These are phyloP conservation scores for Takakia lepidozioides DNA, from an alignment of 225 moss, liverwort and hornwort species.

Conservation along the genomic window DNA sequence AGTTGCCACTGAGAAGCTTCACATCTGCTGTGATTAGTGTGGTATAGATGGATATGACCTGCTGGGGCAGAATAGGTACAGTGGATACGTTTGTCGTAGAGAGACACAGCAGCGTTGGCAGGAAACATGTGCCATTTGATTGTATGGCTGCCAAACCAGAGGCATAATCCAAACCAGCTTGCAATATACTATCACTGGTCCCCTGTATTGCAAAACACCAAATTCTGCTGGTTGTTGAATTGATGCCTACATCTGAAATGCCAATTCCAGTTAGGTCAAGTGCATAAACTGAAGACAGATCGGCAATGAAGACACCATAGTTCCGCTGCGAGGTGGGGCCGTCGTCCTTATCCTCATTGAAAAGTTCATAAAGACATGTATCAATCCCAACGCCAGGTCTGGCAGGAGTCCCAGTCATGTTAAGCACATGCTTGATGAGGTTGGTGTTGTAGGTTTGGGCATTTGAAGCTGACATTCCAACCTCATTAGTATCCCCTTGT, in stretches of 20 bases:
- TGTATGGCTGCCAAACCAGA: too few relatives aligned
- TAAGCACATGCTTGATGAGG: constrained; percentile 45
- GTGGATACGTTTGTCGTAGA: too few relatives aligned
- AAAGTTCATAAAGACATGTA: constrained; percentile 54
- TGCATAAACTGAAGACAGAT: constrained; percentile 31
- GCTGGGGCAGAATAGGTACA: too few relatives aligned
- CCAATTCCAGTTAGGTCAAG: constrained; percentile 17
- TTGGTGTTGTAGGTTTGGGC: constrained; percentile 64
- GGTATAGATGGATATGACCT: too few relatives aligned
- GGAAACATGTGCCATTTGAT: too few relatives aligned
- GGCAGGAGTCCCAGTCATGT: constrained; percentile 45
- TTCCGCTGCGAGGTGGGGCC: constrained; percentile 28
- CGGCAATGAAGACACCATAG: constrained; percentile 34
- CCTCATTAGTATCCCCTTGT: constrained; percentile 36
- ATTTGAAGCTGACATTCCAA: constrained; percentile 41
- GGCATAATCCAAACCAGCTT: too few relatives aligned
- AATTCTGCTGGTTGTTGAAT: too few relatives aligned
- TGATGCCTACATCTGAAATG: too few relatives aligned
- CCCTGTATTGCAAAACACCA: constrained; percentile 39
- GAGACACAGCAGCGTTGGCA: too few relatives aligned
- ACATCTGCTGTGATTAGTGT: too few relatives aligned
- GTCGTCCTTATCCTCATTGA: too few relatives aligned
- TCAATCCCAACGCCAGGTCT: constrained; percentile 33
- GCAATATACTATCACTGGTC: background rate
- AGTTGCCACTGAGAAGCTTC: too few relatives aligned